These are phyloP conservation scores for Tetracladium setigerum DNA, from an alignment of 495 filamentous ascomycete genomes.

Conservation along the genomic window DNA sequence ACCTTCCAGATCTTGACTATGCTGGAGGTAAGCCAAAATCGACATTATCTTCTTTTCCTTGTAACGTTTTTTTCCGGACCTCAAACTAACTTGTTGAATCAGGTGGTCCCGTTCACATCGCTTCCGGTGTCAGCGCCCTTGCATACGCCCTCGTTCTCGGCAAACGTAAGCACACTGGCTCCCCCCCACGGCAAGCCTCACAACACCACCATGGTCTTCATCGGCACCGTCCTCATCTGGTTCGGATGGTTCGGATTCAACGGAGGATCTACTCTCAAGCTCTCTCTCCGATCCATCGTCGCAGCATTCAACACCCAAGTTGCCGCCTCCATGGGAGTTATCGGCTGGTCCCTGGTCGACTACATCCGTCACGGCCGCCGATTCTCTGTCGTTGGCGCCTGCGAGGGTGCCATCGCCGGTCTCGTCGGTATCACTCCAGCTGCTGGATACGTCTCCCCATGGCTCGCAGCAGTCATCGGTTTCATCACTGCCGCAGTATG, in stretches of 20 bases:
- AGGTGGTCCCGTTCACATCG: slow-evolving; percentile 67
- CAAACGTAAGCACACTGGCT: slow-evolving; percentile 49
- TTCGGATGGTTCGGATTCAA: slow-evolving; percentile 46
- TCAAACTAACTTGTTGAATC: no score
- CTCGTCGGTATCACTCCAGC: slow-evolving; percentile 60
- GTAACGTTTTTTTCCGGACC: no score
- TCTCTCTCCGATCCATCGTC: slow-evolving; percentile 47
- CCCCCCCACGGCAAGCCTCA: slow-evolving; percentile 66
- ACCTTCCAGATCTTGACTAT: slow-evolving; percentile 73
- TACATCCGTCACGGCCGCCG: slow-evolving; percentile 44
- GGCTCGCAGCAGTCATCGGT: slow-evolving; percentile 50
- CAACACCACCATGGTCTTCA: slow-evolving; percentile 67
- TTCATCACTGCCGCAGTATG: slow-evolving; percentile 49
- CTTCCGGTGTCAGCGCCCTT: slow-evolving; percentile 53
- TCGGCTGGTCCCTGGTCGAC: slow-evolving; percentile 55
- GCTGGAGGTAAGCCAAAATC: slow-evolving; percentile 49
- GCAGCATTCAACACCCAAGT: slow-evolving; percentile 57
- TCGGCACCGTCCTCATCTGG: slow-evolving; percentile 72
- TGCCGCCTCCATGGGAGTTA: slow-evolving; percentile 45
- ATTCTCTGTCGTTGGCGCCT: slow-evolving; percentile 53
- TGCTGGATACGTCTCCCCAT: slow-evolving; percentile 49
- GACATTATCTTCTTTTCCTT: slow-evolving; percentile 25
- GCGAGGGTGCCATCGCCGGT: slow-evolving; percentile 56
- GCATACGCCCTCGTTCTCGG: slow-evolving; percentile 21
- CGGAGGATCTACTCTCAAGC: slow-evolving; percentile 51